Conservation (phyloP, 2,329 filamentous ascomycete species). For the Cadophora sp. region DNA sequence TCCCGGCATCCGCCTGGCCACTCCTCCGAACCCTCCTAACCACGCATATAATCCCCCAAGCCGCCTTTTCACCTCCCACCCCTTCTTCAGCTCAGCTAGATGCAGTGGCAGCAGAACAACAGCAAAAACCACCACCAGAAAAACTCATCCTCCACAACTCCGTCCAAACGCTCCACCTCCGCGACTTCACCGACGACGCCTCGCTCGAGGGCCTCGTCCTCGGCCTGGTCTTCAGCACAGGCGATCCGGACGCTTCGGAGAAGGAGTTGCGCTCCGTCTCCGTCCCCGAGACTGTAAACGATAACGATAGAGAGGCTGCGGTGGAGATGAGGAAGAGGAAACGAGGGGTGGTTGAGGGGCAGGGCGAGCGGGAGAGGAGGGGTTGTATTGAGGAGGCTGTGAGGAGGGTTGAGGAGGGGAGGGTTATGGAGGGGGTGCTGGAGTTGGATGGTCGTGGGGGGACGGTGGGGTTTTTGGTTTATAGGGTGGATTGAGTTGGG, state of each 20-base stretch:
- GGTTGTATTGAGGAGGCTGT: conserved; percentile 30
- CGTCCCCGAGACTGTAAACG: background rate
- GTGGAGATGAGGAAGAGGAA: conserved; percentile 3
- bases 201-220: conserved; percentile 26
- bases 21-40: conserved; percentile 11
- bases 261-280: conserved; percentile 14
- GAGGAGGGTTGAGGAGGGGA: conserved; percentile 26
- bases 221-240: conserved; percentile 30
- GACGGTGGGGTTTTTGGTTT: conserved; percentile 38
- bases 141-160: conserved; percentile 6
- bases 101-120: background rate
- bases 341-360: background rate
- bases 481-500: conserved; percentile 37
- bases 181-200: conserved; percentile 19
- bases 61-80: background rate
- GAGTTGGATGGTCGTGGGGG: conserved; percentile 31
- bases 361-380: conserved; percentile 10
- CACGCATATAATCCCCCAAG: conserved; percentile 10
- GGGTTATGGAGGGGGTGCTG: conserved; percentile 35
- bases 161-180: conserved; percentile 29
- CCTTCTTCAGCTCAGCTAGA: background rate
- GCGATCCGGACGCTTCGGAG: background rate
- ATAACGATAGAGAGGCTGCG: too few relatives aligned
- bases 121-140: background rate
- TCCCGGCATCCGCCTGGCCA: conserved; percentile 17